Base-by-base conservation (phyloP, 2,329 filamentous ascomycete species). In the Pyrenochaeta sp. region DNA sequence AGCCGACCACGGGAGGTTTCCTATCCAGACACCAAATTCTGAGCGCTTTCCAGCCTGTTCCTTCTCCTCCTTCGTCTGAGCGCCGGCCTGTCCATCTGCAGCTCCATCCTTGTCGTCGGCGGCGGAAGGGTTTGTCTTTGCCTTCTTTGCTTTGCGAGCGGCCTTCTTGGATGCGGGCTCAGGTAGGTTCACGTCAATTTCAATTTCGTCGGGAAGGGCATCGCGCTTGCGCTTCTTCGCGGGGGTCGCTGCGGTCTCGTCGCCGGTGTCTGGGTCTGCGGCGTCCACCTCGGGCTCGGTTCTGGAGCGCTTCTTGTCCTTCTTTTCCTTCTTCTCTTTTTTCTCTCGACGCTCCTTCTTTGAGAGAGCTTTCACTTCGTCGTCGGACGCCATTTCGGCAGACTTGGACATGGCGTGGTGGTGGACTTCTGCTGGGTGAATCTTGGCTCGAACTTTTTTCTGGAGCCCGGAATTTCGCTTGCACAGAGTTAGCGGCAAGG, bases 141-240 rank as follows among this genome's bases (percentile, higher is more conserved):
- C 84, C 75, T 96, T 96, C 73, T 96, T 97, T 45, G 95, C 83
- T 50, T 87, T 86, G 68, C 94, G 90, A 58, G 91, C 84, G 50
- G 90, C 91, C 69, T 94, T 95, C 73, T 97, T 99, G 22, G 94
- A 97, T 1, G 90, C 90, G 14, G 94, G 94, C 67, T 97, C 92
- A 18, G 94, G 94, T n/a, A 89, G 85, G 53, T 78, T 80, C 51
- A 99, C 76, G 69, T 99, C 90, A 67, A 99, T 91, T 71, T 96
- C 90, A 63, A 99, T 87, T 34, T 86, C 81, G 21, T 74, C 71
- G 41, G 78, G 63, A 1, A 86, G 57, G 81, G 80, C 60, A 87
- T 88, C 60, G 84, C 74, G 73, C 61, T 79, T 79, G 43, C 77
- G 75, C 63, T 79, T 79, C 46, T 70, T 71, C 10, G 53, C 55